These are phyloP conservation scores for Pelagophyceae sp. DNA, from an alignment of 352 stramenopile genomes.

Conservation along the genomic window DNA sequence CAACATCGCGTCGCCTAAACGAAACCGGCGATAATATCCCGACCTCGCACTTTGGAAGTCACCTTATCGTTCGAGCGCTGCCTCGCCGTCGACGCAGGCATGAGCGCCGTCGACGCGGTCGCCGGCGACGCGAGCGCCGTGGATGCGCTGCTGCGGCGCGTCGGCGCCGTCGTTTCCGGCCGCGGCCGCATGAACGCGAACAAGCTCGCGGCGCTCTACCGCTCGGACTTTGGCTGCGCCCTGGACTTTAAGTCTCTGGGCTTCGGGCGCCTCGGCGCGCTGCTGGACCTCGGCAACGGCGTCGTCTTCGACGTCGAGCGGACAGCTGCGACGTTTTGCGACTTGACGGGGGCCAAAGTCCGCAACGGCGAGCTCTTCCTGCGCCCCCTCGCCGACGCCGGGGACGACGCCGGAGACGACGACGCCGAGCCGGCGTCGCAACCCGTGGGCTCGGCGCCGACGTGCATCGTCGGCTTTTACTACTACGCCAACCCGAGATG, in stretches of 20 bases:
- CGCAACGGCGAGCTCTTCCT: background rate
- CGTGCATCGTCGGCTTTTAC: background rate
- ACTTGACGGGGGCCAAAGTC: background rate
- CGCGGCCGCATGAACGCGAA: background rate
- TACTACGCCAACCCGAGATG: background rate
- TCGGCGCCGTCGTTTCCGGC: background rate
- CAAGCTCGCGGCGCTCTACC: background rate
- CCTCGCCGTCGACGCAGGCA: too few relatives aligned
- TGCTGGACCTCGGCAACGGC: background rate
- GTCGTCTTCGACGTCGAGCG: background rate
- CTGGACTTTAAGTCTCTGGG: background rate
- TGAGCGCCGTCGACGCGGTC: too few relatives aligned
- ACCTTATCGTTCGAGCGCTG: too few relatives aligned
- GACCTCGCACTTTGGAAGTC: too few relatives aligned
- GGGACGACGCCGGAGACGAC: background rate
- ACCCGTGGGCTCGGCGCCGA: background rate
- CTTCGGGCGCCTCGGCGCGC: background rate
- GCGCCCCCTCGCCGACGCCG: background rate
- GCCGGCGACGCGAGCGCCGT: background rate
- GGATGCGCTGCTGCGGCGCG: background rate
- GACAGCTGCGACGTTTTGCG: background rate
- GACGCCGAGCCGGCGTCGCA: too few relatives aligned
- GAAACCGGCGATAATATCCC: too few relatives aligned
- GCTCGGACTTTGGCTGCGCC: background rate
- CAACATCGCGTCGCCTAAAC: too few relatives aligned